Conservation (phyloP, 108 stramenopile genomes). For the Skeletonema marinoi region DNA sequence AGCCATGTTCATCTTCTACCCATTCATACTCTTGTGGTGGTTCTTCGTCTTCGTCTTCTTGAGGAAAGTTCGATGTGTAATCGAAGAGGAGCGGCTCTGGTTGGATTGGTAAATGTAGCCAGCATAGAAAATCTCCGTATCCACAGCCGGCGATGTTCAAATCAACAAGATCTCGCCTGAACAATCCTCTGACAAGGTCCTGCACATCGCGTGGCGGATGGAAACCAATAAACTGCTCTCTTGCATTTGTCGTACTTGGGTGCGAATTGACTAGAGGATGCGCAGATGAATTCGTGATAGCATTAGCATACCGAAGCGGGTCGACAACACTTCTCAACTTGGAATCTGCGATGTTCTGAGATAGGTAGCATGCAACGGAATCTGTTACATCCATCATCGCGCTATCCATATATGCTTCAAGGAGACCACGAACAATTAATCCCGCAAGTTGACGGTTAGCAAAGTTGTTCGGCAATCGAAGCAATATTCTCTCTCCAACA, state of each 20-base stretch:
- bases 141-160: slow-evolving; percentile 47
- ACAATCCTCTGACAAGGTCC: slow-evolving; percentile 50
- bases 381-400: neutral
- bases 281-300: slow-evolving; percentile 22
- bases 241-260: no score
- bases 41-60: slow-evolving; percentile 25
- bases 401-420: slow-evolving; percentile 29
- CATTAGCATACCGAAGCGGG: slow-evolving; percentile 49
- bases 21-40: slow-evolving; percentile 20
- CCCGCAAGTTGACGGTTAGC: slow-evolving; percentile 30
- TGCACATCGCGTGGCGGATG: slow-evolving; percentile 40
- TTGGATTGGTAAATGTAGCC: slow-evolving; percentile 36
- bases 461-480: slow-evolving; percentile 37
- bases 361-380: neutral
- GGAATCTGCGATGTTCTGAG: neutral
- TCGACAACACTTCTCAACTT: slow-evolving; percentile 26
- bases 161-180: slow-evolving; percentile 57
- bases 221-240: slow-evolving; percentile 10
- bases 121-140: slow-evolving; percentile 58
- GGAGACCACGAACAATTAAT: slow-evolving; percentile 31
- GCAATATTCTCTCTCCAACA: slow-evolving; percentile 48
- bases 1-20: slow-evolving; percentile 44
- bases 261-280: slow-evolving; percentile 10
- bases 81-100: slow-evolving; percentile 40
- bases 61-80: slow-evolving; percentile 18